These are phyloP conservation scores for Sclerospora graminicola DNA, from an alignment of 352 stramenopile genomes.

Conservation along the genomic window DNA sequence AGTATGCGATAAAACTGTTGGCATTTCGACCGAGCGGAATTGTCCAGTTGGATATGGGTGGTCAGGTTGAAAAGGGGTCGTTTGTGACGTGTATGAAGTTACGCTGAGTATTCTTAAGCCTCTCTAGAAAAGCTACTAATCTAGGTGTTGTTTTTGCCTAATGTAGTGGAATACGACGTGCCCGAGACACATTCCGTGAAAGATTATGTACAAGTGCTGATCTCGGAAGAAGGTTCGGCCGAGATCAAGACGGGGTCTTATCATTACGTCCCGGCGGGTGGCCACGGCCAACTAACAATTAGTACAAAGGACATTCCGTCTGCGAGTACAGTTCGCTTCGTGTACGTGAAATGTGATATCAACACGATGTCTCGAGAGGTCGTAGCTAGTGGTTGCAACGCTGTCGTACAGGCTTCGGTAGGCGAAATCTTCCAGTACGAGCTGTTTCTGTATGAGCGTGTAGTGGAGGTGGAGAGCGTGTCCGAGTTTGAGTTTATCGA, in stretches of 20 bases:
- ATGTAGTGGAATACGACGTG: constrained; percentile 66
- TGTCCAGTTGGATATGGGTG: constrained; percentile 73
- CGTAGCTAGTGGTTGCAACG: constrained; percentile 80
- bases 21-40: constrained; percentile 76
- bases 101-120: background rate
- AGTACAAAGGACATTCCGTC: constrained; percentile 60
- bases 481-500: constrained; percentile 83
- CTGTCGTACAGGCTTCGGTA: constrained; percentile 70
- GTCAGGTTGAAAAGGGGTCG: constrained; percentile 75
- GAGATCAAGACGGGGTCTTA: constrained; percentile 74
- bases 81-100: constrained; percentile 57
- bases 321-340: constrained; percentile 63
- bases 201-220: constrained; percentile 82
- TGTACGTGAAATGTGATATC: constrained; percentile 84
- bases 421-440: constrained; percentile 86
- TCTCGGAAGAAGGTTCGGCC: constrained; percentile 55
- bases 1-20: constrained; percentile 63
- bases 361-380: constrained; percentile 76
- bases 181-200: constrained; percentile 74
- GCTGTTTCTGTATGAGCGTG: constrained; percentile 76
- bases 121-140: constrained; percentile 1
- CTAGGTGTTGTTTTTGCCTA: background rate
- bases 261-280: constrained; percentile 54
- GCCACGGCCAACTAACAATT: constrained; percentile 65
- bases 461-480: constrained; percentile 83